Percentiles rank a stretch among this genome's conserved stretches.
Evolutionary conservation across 768 basidiomycete species (phyloP).

Genomic region (Coprinopsis sp.): DNA sequence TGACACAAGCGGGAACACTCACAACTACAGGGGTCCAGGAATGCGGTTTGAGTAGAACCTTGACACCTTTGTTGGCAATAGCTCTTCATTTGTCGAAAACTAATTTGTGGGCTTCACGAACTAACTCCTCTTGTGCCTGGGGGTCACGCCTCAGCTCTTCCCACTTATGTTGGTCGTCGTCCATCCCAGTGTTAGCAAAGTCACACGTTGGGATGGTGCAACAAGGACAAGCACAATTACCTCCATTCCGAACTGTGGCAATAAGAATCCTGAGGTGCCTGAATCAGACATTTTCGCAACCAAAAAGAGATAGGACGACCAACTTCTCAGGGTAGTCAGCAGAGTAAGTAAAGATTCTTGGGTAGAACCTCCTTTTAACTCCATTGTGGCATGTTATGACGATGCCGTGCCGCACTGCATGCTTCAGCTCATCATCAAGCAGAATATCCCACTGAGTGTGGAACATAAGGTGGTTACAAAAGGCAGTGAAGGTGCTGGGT

Average conservation of each 20-base stretch:
- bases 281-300: not conserved
- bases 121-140: not conserved
- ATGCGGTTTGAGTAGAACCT: not conserved
- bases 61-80: not conserved
- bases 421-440: slow-evolving; percentile 19
- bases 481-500: slow-evolving; percentile 13
- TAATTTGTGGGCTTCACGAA: not conserved
- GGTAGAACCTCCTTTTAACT: slow-evolving; percentile 17
- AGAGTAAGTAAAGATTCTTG: slow-evolving; percentile 23
- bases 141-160: not conserved
- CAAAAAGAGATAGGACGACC: not conserved
- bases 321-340: slow-evolving; percentile 31
- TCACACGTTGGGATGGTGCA: slow-evolving; percentile 12
- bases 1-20: not conserved
- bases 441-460: slow-evolving; percentile 22
- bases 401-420: slow-evolving; percentile 22
- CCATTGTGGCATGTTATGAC: slow-evolving; percentile 22
- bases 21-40: not conserved
- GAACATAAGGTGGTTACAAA: slow-evolving; percentile 24
- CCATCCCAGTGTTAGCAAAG: slow-evolving; percentile 8
- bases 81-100: not conserved
- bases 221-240: slow-evolving; percentile 16
- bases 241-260: slow-evolving; percentile 16
- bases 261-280: slow-evolving; percentile 23
- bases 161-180: not conserved